Evolutionary conservation across 139 green algal genomes (phyloP).

Genomic region (Chlamydomonas asymmetrica): DNA sequence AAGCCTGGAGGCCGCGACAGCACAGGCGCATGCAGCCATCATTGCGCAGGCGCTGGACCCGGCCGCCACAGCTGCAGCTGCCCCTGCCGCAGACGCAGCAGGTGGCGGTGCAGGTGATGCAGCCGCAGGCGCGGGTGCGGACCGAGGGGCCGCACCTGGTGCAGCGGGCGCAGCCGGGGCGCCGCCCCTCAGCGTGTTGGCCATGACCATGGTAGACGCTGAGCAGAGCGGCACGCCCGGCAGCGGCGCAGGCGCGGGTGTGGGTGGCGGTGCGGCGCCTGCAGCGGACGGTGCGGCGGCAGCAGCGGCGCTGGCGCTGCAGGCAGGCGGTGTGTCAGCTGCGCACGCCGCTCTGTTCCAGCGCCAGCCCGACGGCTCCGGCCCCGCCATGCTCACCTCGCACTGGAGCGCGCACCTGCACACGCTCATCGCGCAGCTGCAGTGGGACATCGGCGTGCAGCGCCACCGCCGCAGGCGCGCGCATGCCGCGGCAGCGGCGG

Average conservation of each 20-base stretch:
- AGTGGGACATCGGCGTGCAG: constrained; percentile 55
- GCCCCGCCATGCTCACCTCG: neutral
- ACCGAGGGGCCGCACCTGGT: neutral
- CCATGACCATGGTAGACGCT: neutral
- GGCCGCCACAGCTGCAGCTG: neutral
- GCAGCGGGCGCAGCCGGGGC: neutral
- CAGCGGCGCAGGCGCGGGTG: neutral
- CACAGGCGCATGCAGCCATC: neutral
- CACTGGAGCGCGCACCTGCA: constrained; percentile 50
- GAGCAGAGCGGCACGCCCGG: neutral
- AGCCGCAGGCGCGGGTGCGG: neutral
- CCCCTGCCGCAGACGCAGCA: neutral
- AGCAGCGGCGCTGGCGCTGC: neutral
- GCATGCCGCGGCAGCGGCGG: constrained; percentile 24
- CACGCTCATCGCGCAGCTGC: constrained; percentile 49
- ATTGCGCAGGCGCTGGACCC: neutral
- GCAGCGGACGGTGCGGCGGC: neutral
- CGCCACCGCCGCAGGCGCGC: constrained; percentile 31
- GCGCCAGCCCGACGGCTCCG: neutral
- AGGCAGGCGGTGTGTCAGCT: neutral
- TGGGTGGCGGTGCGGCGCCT: neutral
- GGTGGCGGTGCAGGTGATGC: no score
- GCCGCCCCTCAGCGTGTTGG: no score
- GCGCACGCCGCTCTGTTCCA: neutral
- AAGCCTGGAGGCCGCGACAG: neutral